These are phyloP conservation scores for Penstemon newberryi DNA, from an alignment of 257 asterid genomes.

Conservation along the genomic window DNA sequence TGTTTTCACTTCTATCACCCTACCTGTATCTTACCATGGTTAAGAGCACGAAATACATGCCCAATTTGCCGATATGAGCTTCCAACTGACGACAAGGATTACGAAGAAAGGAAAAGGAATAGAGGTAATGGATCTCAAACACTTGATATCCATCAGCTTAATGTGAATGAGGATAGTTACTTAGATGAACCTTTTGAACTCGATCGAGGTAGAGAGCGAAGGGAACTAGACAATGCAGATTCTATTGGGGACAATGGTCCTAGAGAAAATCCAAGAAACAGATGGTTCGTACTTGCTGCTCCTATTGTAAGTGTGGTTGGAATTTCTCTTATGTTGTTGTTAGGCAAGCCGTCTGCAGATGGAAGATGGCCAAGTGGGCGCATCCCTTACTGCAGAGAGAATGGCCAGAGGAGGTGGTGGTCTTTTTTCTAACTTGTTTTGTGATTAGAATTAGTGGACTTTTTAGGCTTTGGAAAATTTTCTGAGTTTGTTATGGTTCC, in stretches of 20 bases:
- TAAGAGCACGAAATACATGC: slow-evolving; percentile 77
- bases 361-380: slow-evolving; percentile 41
- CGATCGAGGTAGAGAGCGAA: slow-evolving; percentile 20
- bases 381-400: slow-evolving; percentile 37
- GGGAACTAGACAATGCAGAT: slow-evolving; percentile 32
- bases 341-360: slow-evolving; percentile 49
- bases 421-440: slow-evolving; percentile 45
- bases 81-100: slow-evolving; percentile 84
- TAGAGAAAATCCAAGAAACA: slow-evolving; percentile 35
- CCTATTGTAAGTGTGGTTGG: slow-evolving; percentile 71
- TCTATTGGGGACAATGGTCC: slow-evolving; percentile 24
- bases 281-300: slow-evolving; percentile 69
- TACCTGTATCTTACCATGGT: slow-evolving; percentile 83
- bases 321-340: slow-evolving; percentile 59
- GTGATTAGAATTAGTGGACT: slow-evolving; percentile 1
- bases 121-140: slow-evolving; percentile 25
- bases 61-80: slow-evolving; percentile 94
- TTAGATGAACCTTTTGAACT: slow-evolving; percentile 34
- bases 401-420: slow-evolving; percentile 67
- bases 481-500: slow-evolving; percentile 5
- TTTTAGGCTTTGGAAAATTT: neutral
- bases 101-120: slow-evolving; percentile 56
- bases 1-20: slow-evolving; percentile 84
- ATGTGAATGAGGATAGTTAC: slow-evolving; percentile 36
- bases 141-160: slow-evolving; percentile 34